Evolutionary conservation across 2,329 filamentous ascomycete genomes (phyloP).

Genomic region (Pseudophaeomoniella oleicola): DNA sequence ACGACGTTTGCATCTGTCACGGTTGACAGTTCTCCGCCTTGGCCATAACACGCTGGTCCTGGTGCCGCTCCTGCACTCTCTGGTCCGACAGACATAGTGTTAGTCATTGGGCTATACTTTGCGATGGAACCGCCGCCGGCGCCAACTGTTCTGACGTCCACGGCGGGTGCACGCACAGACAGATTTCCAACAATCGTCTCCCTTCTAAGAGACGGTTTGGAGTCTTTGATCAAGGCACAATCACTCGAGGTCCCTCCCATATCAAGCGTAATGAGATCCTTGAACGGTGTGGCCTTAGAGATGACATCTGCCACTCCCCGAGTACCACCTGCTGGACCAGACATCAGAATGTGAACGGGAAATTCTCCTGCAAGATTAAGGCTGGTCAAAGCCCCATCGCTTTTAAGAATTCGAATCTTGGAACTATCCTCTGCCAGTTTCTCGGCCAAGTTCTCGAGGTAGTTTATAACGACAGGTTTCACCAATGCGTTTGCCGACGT

Average conservation of each 20-base stretch:
- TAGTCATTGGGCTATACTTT: constrained; percentile 31
- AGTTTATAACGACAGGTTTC: constrained; percentile 4
- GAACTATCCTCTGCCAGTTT: constrained; percentile 4
- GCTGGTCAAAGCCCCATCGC: constrained; percentile 54
- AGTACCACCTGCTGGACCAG: constrained; percentile 79
- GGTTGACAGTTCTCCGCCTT: constrained; percentile 29
- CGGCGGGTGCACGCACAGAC: background rate
- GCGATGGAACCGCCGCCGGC: constrained; percentile 36
- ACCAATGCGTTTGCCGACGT: constrained; percentile 7
- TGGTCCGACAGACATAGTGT: constrained; percentile 33
- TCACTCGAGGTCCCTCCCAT: constrained; percentile 93
- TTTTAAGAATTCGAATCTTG: constrained; percentile 57
- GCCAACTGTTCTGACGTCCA: constrained; percentile 33
- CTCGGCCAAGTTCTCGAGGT: constrained; percentile 4
- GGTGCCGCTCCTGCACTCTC: constrained; percentile 34
- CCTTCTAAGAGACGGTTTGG: constrained; percentile 3
- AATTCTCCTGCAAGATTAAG: constrained; percentile 53
- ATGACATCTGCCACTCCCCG: constrained; percentile 4
- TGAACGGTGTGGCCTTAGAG: constrained; percentile 15
- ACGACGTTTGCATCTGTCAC: constrained; percentile 36
- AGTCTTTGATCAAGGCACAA: constrained; percentile 32
- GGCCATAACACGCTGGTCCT: constrained; percentile 34
- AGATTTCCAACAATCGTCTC: constrained; percentile 5
- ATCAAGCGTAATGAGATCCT: constrained; percentile 52
- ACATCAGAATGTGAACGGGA: constrained; percentile 40